Base-by-base conservation (phyloP, 768 basidiomycete species). In the Psilocybe cyanescens region DNA sequence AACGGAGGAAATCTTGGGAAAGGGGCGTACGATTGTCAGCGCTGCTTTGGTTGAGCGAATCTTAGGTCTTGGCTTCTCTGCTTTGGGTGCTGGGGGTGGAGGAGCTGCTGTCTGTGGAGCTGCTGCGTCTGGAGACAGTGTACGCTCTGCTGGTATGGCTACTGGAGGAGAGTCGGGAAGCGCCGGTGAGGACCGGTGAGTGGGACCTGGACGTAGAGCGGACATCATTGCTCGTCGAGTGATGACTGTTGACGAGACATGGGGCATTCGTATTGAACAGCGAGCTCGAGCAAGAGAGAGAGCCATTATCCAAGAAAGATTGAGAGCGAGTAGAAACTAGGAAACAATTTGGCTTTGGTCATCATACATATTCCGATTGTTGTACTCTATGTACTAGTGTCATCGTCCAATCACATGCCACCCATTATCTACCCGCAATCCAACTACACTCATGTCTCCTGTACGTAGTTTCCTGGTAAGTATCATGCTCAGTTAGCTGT, bases 31-130 rank as follows among this genome's bases (percentile, higher is more conserved):
- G 57, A 95, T 84, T 8, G 86, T 78, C 51, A 95, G 76, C 3
- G 92, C 91, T 3, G 92, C 92, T 73, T 93, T 94, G 57, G 84
- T 82, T 0, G 93, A 79, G 55, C 86, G 81, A 61, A 93, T 80
- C 60, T 78, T 84, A 2, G 90, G 91, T 67, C 89, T 77, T 2
- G 84, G 81, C 48, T 87, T 86, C 64, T 86, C 84, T 7, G 78
- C 77, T 70, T 83, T 89, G 16, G 92, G 92, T 8, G 77, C 75
- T 33, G 88, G 86, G 4, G 91, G 91, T 2, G 91, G 90, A 1
- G 86, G 85, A 4, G 89, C 90, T 4, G 84, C 89, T 33, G 83
- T 82, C 70, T 92, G 90, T 0, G 91, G 90, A 9, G 90, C 85
- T 7, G 86, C 79, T 3, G 87, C 84, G 67, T 90, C 84, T 12